Conservation (phyloP, 345 rosid species). For the Excoecaria agallocha region DNA sequence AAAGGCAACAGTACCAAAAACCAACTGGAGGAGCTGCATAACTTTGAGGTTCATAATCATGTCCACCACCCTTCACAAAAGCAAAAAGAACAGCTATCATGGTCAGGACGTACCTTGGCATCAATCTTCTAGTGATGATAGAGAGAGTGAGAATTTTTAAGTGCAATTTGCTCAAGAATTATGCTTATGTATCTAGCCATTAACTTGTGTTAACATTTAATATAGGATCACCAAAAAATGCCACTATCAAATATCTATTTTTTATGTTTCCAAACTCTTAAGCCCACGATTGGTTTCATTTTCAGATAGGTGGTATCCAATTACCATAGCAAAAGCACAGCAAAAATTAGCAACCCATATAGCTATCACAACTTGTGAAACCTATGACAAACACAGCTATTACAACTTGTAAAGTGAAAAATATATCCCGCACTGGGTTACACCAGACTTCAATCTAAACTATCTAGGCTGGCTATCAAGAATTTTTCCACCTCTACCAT, state of each 20-base stretch:
- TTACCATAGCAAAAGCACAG: not conserved
- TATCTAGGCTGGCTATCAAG: not conserved
- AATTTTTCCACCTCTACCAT: not conserved
- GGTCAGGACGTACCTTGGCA: not conserved
- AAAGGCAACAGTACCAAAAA: slow-evolving; percentile 24
- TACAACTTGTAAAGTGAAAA: not conserved
- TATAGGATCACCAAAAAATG: not conserved
- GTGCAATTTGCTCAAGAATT: not conserved
- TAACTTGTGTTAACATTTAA: not conserved
- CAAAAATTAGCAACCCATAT: not conserved
- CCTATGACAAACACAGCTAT: not conserved
- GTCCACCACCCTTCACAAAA: slow-evolving; percentile 44
- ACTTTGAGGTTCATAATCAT: slow-evolving; percentile 40
- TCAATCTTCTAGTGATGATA: not conserved
- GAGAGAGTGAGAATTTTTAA: not conserved
- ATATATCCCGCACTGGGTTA: not conserved
- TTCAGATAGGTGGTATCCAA: not conserved
- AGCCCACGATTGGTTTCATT: not conserved
- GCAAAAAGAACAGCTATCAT: slow-evolving; percentile 9
- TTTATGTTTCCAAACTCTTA: not conserved
- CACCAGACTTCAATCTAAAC: not conserved
- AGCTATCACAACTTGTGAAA: not conserved
- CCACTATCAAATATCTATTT: not conserved
- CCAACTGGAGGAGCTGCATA: slow-evolving; percentile 43
- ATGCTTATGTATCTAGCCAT: not conserved